Percentiles rank a stretch among this genome's conserved stretches.
phyloP scores from a whole-genome alignment of 1,284 basidiomycete genomes.

The Leccinum subspadiceum region DNA sequence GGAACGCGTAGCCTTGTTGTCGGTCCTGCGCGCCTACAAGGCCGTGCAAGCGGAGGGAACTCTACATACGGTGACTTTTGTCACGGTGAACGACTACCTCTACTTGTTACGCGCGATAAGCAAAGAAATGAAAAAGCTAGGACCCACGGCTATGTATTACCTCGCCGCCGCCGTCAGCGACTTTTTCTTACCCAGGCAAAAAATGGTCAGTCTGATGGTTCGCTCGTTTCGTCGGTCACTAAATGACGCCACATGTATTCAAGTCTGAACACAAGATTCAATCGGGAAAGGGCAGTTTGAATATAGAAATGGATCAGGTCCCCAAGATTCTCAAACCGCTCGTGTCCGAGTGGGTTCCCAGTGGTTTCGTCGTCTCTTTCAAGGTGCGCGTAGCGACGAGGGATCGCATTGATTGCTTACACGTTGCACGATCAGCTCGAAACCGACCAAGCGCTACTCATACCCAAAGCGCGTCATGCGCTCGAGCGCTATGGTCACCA shows the following conservation, averaged over 20 bases:
- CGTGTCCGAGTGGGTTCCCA: constrained; percentile 91
- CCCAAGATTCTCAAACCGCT: constrained; percentile 93
- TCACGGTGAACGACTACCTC: constrained; percentile 95
- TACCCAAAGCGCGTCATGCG: constrained; percentile 89
- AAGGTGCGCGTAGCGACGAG: constrained; percentile 57
- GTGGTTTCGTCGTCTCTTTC: constrained; percentile 94
- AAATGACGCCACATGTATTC: constrained; percentile 15
- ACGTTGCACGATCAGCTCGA: constrained; percentile 65
- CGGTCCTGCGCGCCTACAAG: constrained; percentile 83
- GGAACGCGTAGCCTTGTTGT: constrained; percentile 65
- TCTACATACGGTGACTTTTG: constrained; percentile 86
- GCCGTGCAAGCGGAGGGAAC: constrained; percentile 70
- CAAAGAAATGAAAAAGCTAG: constrained; percentile 65
- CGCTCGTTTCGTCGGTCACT: background rate
- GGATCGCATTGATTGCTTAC: background rate
- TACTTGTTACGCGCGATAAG: constrained; percentile 87
- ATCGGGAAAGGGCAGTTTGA: constrained; percentile 88
- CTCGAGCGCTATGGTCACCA: constrained; percentile 95
- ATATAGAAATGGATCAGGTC: constrained; percentile 98
- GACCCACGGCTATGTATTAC: constrained; percentile 86
- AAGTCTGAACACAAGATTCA: constrained; percentile 99
- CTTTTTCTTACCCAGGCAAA: constrained; percentile 92
- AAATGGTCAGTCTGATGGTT: constrained; percentile 60
- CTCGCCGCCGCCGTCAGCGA: constrained; percentile 97
- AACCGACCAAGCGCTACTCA: constrained; percentile 80